A percentile compares a stretch with the other conserved stretches of the same genome.
phyloP scores from a whole-genome alignment of 2,329 filamentous ascomycete genomes.

The Hortaea werneckii region DNA sequence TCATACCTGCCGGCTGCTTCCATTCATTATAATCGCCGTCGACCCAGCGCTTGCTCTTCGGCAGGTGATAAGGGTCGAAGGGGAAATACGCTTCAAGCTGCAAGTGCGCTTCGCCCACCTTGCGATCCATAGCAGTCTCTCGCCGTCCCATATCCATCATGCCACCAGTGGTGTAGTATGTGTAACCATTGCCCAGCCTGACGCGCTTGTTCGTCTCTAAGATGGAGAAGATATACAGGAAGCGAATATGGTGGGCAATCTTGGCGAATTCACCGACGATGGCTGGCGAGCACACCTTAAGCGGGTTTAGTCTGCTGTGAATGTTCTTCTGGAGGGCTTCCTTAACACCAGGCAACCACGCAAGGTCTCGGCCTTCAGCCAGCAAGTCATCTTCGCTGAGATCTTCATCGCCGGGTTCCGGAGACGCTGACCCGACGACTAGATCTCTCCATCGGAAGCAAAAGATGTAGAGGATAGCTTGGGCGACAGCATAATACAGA shows the following conservation, averaged over 20 bases:
- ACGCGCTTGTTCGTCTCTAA: conserved; percentile 89
- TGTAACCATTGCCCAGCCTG: conserved; percentile 60
- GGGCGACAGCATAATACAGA: conserved; percentile 78
- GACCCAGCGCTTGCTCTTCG: conserved; percentile 78
- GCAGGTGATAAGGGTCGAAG: conserved; percentile 91
- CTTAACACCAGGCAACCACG: conserved; percentile 66
- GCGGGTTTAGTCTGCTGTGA: conserved; percentile 80
- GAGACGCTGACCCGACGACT: conserved; percentile 46
- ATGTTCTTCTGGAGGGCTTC: conserved; percentile 68
- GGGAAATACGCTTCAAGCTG: conserved; percentile 93
- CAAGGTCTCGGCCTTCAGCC: conserved; percentile 61
- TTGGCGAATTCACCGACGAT: conserved; percentile 90
- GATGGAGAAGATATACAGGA: conserved; percentile 81
- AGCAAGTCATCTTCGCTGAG: conserved; percentile 44
- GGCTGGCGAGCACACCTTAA: conserved; percentile 83
- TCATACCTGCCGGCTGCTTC: conserved; percentile 57
- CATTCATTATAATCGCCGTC: conserved; percentile 75
- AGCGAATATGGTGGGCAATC: conserved; percentile 71
- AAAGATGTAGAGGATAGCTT: conserved; percentile 87
- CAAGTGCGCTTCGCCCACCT: conserved; percentile 65
- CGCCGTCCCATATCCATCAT: conserved; percentile 43
- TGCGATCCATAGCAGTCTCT: conserved; percentile 41
- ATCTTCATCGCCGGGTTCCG: conserved; percentile 30
- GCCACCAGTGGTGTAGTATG: conserved; percentile 38
- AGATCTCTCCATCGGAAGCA: conserved; percentile 97